Percentiles rank a stretch among this genome's conserved stretches.
phyloP scores from a whole-genome alignment of 192 early-diverging fungal species.

The Backusella australiensis region DNA sequence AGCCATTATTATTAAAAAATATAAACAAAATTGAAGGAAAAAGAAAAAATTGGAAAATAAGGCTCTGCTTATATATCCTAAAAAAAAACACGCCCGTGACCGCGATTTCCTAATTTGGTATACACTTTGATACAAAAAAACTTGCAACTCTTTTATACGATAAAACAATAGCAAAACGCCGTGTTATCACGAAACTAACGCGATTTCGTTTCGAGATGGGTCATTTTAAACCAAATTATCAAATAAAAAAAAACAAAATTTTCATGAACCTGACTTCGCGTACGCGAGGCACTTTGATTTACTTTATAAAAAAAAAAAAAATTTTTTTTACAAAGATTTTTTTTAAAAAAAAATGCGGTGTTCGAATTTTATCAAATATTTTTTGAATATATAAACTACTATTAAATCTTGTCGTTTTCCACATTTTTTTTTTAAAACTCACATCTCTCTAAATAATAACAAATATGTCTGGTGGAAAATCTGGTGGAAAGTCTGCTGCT shows the following conservation, averaged over 20 bases:
- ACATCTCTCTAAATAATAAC: slow-evolving; percentile 16
- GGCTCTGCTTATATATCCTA: not conserved
- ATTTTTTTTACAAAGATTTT: slow-evolving; percentile 4
- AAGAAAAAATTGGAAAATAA: slow-evolving; percentile 22
- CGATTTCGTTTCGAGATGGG: slow-evolving; percentile 14
- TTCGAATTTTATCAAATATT: not conserved
- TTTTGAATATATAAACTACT: slow-evolving; percentile 9
- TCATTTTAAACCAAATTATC: not conserved
- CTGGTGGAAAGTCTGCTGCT: slow-evolving; percentile 69
- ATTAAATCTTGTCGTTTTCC: not conserved
- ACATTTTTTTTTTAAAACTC: slow-evolving; percentile 6
- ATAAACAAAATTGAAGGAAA: slow-evolving; percentile 10
- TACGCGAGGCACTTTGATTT: not conserved
- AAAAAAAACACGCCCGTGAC: slow-evolving; percentile 2
- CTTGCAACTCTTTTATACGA: not conserved
- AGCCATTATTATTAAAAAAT: slow-evolving; percentile 29
- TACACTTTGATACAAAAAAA: not conserved
- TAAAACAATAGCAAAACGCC: not conserved
- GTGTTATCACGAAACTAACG: slow-evolving; percentile 25
- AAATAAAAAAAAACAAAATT: slow-evolving; percentile 12
- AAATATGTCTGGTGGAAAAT: slow-evolving; percentile 70
- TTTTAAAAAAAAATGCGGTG: slow-evolving; percentile 1
- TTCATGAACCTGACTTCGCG: not conserved
- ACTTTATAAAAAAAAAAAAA: not conserved
- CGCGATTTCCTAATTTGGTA: not conserved